Conservation (phyloP, 176 grass and related monocot genomes). For the Saccharum spontaneum region DNA sequence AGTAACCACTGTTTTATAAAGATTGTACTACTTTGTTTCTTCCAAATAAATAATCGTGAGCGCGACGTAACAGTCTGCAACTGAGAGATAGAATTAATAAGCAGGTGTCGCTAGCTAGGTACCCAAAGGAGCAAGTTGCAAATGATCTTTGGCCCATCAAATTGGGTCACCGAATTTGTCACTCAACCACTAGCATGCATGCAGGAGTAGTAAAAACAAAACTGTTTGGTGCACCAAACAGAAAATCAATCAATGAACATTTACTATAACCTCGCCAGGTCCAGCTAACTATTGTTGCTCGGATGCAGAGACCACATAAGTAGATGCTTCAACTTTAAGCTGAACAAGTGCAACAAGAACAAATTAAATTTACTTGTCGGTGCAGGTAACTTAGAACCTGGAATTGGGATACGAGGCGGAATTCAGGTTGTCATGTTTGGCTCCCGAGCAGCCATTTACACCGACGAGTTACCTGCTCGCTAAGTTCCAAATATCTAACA, state of each 20-base stretch:
- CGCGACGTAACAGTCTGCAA: not conserved
- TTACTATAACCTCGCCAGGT: not conserved
- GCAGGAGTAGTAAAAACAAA: not conserved
- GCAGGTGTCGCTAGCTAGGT: not conserved
- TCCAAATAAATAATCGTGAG: not conserved
- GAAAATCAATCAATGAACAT: not conserved
- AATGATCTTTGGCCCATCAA: not conserved
- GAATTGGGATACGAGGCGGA: no score
- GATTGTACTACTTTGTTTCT: not conserved
- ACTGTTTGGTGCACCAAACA: not conserved
- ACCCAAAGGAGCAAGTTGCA: not conserved
- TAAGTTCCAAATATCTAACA: no score
- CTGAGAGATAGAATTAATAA: not conserved
- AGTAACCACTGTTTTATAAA: not conserved
- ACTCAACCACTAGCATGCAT: not conserved
- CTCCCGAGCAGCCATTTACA: no score
- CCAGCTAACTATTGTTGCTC: not conserved
- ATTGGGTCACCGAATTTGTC: not conserved
- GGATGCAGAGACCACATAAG: not conserved
- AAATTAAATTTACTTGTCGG: no score
- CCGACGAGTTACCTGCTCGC: no score
- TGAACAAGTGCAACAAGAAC: constrained; percentile 8
- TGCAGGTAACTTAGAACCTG: no score
- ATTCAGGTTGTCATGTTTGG: no score
- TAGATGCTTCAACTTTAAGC: not conserved